phyloP scores from a whole-genome alignment of 2,329 filamentous ascomycete genomes.

The Aspergillus cejpii region DNA sequence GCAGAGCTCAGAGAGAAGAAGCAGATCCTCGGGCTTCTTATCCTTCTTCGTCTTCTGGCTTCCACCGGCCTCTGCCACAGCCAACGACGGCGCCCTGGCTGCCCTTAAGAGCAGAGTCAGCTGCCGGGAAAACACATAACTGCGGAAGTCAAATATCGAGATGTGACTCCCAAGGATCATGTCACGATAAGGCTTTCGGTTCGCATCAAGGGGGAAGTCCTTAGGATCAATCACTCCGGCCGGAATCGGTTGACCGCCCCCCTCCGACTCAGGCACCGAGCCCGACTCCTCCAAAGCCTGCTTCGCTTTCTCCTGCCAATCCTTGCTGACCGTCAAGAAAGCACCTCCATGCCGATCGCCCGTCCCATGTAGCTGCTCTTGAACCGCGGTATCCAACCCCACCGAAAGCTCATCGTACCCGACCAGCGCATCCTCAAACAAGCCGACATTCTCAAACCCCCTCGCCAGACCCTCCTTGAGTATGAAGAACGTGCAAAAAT shows the following conservation, averaged over 20 bases:
- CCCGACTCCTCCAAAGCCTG: slow-evolving; percentile 42
- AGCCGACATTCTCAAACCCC: slow-evolving; percentile 90
- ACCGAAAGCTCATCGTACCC: slow-evolving; percentile 91
- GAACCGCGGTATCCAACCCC: slow-evolving; percentile 73
- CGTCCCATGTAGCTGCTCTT: slow-evolving; percentile 60
- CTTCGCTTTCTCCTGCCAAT: slow-evolving; percentile 57
- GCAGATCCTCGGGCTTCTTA: slow-evolving; percentile 63
- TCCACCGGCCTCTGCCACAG: slow-evolving; percentile 23
- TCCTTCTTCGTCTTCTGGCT: slow-evolving; percentile 46
- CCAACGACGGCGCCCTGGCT: slow-evolving; percentile 54
- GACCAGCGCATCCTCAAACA: slow-evolving; percentile 90
- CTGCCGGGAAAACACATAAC: slow-evolving; percentile 88
- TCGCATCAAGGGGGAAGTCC: slow-evolving; percentile 45
- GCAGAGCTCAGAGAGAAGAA: slow-evolving; percentile 79
- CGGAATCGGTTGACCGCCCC: slow-evolving; percentile 23
- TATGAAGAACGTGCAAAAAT: slow-evolving; percentile 98
- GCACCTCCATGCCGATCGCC: slow-evolving; percentile 63
- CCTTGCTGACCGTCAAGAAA: slow-evolving; percentile 66
- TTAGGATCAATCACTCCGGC: slow-evolving; percentile 25
- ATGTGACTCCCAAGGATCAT: slow-evolving; percentile 92
- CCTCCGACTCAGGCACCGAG: slow-evolving; percentile 24
- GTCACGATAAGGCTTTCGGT: slow-evolving; percentile 76
- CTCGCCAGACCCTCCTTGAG: slow-evolving; percentile 89
- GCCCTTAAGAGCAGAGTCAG: slow-evolving; percentile 73
- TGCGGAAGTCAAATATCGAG: slow-evolving; percentile 89